Conservation (phyloP, 495 filamentous ascomycete species). For the Neurospora terricola region DNA sequence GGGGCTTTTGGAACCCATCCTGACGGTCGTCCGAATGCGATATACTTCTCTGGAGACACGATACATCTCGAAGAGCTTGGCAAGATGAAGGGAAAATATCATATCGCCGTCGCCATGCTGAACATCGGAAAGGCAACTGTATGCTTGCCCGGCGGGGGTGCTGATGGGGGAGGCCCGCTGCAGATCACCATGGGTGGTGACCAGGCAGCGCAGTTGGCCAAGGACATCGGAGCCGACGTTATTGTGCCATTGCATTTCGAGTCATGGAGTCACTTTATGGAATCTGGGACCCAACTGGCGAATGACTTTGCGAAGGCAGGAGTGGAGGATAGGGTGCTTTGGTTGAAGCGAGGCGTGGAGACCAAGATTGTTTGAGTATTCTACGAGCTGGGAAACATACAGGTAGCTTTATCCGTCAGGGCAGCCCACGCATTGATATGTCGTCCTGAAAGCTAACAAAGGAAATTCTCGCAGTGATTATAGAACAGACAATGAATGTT, state of each 20-base stretch:
- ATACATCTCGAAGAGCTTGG: slow-evolving; percentile 38
- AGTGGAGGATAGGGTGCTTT: slow-evolving; percentile 41
- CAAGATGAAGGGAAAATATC: slow-evolving; percentile 21
- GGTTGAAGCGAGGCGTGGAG: slow-evolving; percentile 22
- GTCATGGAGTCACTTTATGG: slow-evolving; percentile 40
- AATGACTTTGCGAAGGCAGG: slow-evolving; percentile 49
- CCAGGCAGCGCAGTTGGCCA: slow-evolving; percentile 30
- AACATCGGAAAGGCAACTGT: slow-evolving; percentile 29
- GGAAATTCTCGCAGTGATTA: not conserved
- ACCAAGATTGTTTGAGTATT: slow-evolving; percentile 9
- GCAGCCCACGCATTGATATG: not conserved
- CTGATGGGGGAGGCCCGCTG: slow-evolving; percentile 15
- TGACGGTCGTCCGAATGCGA: slow-evolving; percentile 37
- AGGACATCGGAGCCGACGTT: slow-evolving; percentile 34
- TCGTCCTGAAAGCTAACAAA: not conserved
- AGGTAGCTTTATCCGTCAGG: not conserved
- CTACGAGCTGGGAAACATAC: not conserved
- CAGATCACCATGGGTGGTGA: slow-evolving; percentile 44
- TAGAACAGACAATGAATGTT: not conserved
- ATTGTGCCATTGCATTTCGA: slow-evolving; percentile 47
- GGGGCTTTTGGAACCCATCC: slow-evolving; percentile 26
- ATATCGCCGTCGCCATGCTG: slow-evolving; percentile 27
- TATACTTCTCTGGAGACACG: slow-evolving; percentile 49
- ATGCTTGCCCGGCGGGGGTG: slow-evolving; percentile 9
- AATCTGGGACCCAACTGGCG: slow-evolving; percentile 25